phyloP scores from a whole-genome alignment of 1,139 yeast genomes.

The Magnusiomyces clavatus region DNA sequence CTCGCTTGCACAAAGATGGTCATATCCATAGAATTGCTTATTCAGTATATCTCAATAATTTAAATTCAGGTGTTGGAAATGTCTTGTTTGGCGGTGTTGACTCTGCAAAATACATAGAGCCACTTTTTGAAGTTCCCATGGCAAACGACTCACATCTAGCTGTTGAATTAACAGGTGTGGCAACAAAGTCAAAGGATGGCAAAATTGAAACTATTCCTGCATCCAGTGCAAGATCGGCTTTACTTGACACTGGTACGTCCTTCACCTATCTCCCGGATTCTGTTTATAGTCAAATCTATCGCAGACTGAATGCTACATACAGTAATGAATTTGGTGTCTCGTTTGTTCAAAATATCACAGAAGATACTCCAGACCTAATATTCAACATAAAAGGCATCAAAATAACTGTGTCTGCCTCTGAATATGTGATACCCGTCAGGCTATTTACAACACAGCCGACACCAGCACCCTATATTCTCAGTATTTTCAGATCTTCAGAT shows the following conservation, averaged over 20 bases:
- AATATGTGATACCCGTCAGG: slow-evolving; percentile 10
- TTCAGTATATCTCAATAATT: slow-evolving; percentile 30
- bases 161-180: slow-evolving; percentile 8
- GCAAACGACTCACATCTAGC: slow-evolving; percentile 9
- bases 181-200: not conserved
- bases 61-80: slow-evolving; percentile 31
- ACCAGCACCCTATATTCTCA: slow-evolving; percentile 11
- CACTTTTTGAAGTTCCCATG: slow-evolving; percentile 25
- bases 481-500: slow-evolving; percentile 10
- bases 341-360: slow-evolving; percentile 10
- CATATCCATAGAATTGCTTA: slow-evolving; percentile 37
- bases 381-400: slow-evolving; percentile 12
- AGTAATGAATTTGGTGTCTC: slow-evolving; percentile 9
- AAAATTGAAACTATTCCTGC: not conserved
- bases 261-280: slow-evolving; percentile 26
- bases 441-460: slow-evolving; percentile 9
- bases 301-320: slow-evolving; percentile 19
- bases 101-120: slow-evolving; percentile 39
- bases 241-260: slow-evolving; percentile 35
- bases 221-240: slow-evolving; percentile 17
- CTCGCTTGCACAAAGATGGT: slow-evolving; percentile 38
- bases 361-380: slow-evolving; percentile 7
- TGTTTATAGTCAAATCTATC: slow-evolving; percentile 18
- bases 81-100: slow-evolving; percentile 47
- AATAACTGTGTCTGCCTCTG: slow-evolving; percentile 9